Evolutionary conservation across 2,329 filamentous ascomycete genomes (phyloP).

Genomic region (Akanthomyces muscarius): DNA sequence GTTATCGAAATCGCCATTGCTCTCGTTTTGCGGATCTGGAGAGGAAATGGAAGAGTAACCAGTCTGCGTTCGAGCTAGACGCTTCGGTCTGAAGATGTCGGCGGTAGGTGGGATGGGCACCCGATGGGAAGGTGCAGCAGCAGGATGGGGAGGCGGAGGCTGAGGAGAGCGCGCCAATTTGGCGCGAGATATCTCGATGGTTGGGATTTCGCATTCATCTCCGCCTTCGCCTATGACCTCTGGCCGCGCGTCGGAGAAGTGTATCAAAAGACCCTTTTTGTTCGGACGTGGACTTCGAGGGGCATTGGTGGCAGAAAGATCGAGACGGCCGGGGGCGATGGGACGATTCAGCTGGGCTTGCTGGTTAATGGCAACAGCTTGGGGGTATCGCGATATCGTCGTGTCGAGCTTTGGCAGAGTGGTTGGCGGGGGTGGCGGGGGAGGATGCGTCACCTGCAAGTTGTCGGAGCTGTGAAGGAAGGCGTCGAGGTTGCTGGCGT

Average conservation of each 20-base stretch:
- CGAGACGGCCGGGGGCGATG: slow-evolving; percentile 35
- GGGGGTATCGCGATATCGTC: slow-evolving; percentile 52
- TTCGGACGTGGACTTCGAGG: slow-evolving; percentile 43
- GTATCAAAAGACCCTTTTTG: slow-evolving; percentile 68
- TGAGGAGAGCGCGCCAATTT: slow-evolving; percentile 22
- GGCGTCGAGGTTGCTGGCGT: slow-evolving; percentile 49
- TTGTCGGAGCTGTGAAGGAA: slow-evolving; percentile 56
- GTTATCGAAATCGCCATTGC: slow-evolving; percentile 18
- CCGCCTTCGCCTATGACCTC: slow-evolving; percentile 88
- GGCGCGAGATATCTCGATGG: slow-evolving; percentile 22
- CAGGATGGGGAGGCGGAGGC: slow-evolving; percentile 25
- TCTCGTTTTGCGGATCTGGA: slow-evolving; percentile 17
- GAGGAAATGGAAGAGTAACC: slow-evolving; percentile 39
- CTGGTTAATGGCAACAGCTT: slow-evolving; percentile 45
- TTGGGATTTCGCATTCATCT: slow-evolving; percentile 72
- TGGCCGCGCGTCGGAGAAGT: slow-evolving; percentile 67
- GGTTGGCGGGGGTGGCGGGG: slow-evolving; percentile 38
- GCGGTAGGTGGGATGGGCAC: slow-evolving; percentile 19
- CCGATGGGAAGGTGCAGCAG: background rate
- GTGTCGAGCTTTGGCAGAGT: slow-evolving; percentile 52
- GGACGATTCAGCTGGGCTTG: slow-evolving; percentile 43
- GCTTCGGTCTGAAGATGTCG: slow-evolving; percentile 48
- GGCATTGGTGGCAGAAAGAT: slow-evolving; percentile 39
- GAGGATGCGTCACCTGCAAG: slow-evolving; percentile 49
- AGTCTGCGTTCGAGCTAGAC: slow-evolving; percentile 56